phyloP scores from a whole-genome alignment of 2,329 filamentous ascomycete species.

The Fusarium anguioides region DNA sequence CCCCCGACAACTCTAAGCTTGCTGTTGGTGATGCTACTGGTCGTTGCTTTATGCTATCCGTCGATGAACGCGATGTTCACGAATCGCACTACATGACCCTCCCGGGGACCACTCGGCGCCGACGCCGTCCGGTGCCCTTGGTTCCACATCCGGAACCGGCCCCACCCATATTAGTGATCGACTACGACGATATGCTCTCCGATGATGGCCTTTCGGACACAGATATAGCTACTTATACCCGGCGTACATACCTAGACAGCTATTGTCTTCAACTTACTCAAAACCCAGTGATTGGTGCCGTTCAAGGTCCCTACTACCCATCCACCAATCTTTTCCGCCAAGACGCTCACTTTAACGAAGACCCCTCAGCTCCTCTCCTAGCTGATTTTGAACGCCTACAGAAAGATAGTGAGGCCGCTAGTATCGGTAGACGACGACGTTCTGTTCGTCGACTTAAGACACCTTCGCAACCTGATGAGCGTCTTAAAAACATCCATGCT shows the following conservation, averaged over 20 bases:
- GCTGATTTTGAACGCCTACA: constrained; percentile 58
- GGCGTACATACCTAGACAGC: constrained; percentile 50
- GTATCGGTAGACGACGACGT: constrained; percentile 38
- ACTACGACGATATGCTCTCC: constrained; percentile 26
- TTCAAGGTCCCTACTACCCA: constrained; percentile 66
- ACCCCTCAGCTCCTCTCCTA: constrained; percentile 58
- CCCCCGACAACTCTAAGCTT: constrained; percentile 64
- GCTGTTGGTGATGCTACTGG: constrained; percentile 71
- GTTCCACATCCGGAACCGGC: constrained; percentile 63
- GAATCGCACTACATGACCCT: constrained; percentile 52
- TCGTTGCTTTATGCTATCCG: constrained; percentile 65
- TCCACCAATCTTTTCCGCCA: constrained; percentile 58
- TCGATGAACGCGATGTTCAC: constrained; percentile 58
- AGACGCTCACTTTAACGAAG: constrained; percentile 60
- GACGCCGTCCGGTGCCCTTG: constrained; percentile 60
- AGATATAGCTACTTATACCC: constrained; percentile 42
- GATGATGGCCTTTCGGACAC: constrained; percentile 13
- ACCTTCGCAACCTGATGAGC: constrained; percentile 19
- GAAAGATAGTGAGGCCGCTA: constrained; percentile 52
- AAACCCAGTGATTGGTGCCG: constrained; percentile 63
- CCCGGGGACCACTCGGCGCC: constrained; percentile 48
- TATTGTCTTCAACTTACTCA: constrained; percentile 56
- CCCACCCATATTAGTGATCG: constrained; percentile 49
- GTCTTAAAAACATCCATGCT: constrained; percentile 33
- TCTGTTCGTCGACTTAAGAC: constrained; percentile 44